Evolutionary conservation across 176 grass and related monocot genomes (phyloP).

Genomic region (Carex cristatella): DNA sequence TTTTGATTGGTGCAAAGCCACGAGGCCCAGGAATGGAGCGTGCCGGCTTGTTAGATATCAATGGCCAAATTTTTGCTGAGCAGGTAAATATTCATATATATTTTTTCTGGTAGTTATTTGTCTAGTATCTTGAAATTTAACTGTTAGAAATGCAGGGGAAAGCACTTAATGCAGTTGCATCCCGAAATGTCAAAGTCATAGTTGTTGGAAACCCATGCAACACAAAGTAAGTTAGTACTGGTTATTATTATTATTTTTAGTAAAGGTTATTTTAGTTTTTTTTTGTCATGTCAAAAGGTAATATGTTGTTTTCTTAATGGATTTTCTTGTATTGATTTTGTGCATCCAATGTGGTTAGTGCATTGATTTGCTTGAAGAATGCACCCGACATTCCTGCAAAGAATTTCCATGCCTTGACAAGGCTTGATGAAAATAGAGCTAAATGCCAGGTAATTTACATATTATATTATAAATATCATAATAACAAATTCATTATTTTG

Average conservation of each 20-base stretch:
- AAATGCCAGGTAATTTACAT: constrained; percentile 75
- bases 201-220: constrained; percentile 97
- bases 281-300: not conserved
- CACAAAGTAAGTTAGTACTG: constrained; percentile 58
- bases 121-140: constrained; percentile 28
- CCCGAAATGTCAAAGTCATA: constrained; percentile 73
- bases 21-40: constrained; percentile 95
- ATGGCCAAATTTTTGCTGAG: constrained; percentile 86
- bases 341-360: constrained; percentile 36
- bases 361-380: constrained; percentile 94
- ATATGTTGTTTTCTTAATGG: not conserved
- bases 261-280: not conserved
- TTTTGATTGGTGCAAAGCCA: constrained; percentile 93
- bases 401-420: constrained; percentile 86
- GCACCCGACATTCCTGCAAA: constrained; percentile 77
- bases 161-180: constrained; percentile 91
- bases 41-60: constrained; percentile 80
- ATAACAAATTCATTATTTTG: not conserved
- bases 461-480: not conserved
- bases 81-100: constrained; percentile 42
- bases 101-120: not conserved
- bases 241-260: not conserved
- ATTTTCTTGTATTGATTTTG: constrained; percentile 7
- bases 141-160: constrained; percentile 61
- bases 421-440: constrained; percentile 98